Evolutionary conservation across 1,139 yeast species (phyloP).

Genomic region (Lodderomyces oxycetoniae): DNA sequence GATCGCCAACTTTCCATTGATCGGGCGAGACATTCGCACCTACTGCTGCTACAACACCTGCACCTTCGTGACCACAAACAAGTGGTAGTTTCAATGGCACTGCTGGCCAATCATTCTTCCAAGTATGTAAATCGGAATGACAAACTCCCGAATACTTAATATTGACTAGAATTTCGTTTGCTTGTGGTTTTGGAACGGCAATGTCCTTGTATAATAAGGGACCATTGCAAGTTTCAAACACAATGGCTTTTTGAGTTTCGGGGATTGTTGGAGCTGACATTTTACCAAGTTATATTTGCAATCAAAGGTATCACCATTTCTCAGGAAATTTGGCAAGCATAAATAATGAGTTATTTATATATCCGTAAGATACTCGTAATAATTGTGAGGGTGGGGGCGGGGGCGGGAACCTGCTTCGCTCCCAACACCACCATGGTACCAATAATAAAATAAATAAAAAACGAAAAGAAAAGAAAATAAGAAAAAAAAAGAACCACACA

Average conservation of each 20-base stretch:
- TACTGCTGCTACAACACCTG: conserved; percentile 72
- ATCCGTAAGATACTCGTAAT: no score
- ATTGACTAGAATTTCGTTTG: conserved; percentile 57
- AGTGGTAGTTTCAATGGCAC: conserved; percentile 55
- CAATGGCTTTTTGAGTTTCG: conserved; percentile 64
- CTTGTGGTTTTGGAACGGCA: conserved; percentile 57
- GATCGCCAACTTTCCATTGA: conserved; percentile 70
- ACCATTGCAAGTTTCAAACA: conserved; percentile 67
- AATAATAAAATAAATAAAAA: no score
- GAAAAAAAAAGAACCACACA: no score
- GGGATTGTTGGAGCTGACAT: conserved; percentile 36
- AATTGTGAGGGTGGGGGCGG: no score
- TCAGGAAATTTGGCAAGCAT: no score
- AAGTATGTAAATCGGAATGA: conserved; percentile 67
- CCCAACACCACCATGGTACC: no score
- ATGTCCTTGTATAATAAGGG: conserved; percentile 57
- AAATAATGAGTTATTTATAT: no score
- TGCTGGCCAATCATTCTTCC: conserved; percentile 73
- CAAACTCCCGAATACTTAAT: conserved; percentile 66
- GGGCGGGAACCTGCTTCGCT: no score
- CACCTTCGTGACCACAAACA: conserved; percentile 87
- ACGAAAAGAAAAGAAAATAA: no score
- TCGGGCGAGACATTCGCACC: conserved; percentile 54
- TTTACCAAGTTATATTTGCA: not conserved
- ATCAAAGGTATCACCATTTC: no score